Evolutionary conservation across 1,284 basidiomycete genomes (phyloP).

Genomic region (Lentinus polychrous): DNA sequence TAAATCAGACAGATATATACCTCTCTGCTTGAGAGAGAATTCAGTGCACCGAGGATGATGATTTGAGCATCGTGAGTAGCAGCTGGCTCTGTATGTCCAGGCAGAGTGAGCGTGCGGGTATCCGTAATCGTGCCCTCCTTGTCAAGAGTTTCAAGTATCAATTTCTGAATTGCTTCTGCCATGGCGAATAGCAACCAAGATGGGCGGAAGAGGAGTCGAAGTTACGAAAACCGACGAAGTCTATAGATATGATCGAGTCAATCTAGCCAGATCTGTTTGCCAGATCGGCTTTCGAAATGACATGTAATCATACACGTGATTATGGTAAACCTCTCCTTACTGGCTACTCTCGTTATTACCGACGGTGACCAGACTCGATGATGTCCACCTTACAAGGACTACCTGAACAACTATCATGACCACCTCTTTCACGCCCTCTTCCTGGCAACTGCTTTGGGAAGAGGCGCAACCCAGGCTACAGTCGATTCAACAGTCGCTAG

Average conservation of each 20-base stretch:
- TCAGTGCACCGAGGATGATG: conserved; percentile 79
- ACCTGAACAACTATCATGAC: conserved; percentile 8
- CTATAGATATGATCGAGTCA: conserved; percentile 12
- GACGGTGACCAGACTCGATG: conserved; percentile 1
- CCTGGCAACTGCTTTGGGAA: conserved; percentile 62
- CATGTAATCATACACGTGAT: conserved; percentile 8
- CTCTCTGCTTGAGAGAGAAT: conserved; percentile 82
- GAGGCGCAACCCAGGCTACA: conserved; percentile 47
- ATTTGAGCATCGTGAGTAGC: conserved; percentile 72
- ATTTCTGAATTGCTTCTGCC: conserved; percentile 75
- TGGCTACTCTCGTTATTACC: neutral
- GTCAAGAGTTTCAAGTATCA: conserved; percentile 71
- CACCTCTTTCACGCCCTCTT: conserved; percentile 12
- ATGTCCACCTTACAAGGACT: neutral
- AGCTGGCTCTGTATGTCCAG: conserved; percentile 54
- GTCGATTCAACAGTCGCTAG: conserved; percentile 36
- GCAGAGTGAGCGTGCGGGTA: conserved; percentile 64
- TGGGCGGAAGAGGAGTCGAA: neutral
- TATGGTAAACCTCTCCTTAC: neutral
- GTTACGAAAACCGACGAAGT: neutral
- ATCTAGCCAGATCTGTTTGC: conserved; percentile 4
- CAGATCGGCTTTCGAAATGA: neutral
- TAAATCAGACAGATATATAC: conserved; percentile 44
- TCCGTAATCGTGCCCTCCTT: conserved; percentile 58
- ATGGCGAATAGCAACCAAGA: conserved; percentile 29